phyloP scores from a whole-genome alignment of 345 rosid species.

The Microcos paniculata region DNA sequence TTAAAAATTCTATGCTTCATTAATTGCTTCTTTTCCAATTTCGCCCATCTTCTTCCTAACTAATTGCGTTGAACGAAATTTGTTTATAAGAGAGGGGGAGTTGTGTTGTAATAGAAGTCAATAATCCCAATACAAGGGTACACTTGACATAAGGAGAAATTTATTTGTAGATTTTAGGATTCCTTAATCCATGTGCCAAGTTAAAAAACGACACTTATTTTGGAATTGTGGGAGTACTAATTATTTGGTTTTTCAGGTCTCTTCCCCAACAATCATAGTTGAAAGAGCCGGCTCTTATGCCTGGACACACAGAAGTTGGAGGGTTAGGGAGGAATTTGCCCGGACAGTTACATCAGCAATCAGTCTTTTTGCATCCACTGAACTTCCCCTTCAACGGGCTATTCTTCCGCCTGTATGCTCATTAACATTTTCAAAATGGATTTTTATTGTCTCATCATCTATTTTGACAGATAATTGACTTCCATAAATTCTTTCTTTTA shows the following conservation, averaged over 20 bases:
- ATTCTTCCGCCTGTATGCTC: conserved; percentile 85
- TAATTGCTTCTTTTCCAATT: too few species aligned
- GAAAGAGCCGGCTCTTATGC: conserved; percentile 98
- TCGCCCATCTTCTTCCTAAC: too few species aligned
- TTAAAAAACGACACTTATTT: too few species aligned
- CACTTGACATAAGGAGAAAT: too few species aligned
- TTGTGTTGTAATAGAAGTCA: too few species aligned
- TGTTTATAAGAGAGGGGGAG: too few species aligned
- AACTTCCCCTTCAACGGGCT: conserved; percentile 95
- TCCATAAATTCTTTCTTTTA: conserved; percentile 13
- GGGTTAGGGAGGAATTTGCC: conserved; percentile 93
- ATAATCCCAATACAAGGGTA: too few species aligned
- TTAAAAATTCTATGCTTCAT: too few species aligned
- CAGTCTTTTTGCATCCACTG: conserved; percentile 87
- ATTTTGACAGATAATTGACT: conserved; percentile 1
- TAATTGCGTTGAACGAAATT: too few species aligned
- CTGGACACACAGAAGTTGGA: conserved; percentile 97
- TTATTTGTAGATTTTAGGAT: too few species aligned
- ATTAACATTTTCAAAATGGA: conserved; percentile 1
- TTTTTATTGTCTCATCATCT: conserved; percentile 8
- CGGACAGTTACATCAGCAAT: conserved; percentile 93
- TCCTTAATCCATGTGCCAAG: too few species aligned
- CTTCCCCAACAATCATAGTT: conserved; percentile 94
- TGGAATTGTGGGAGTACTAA: too few species aligned
- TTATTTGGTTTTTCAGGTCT: conserved; percentile 55